A percentile compares a stretch with the other conserved stretches of the same genome.
Conservation (phyloP, 768 basidiomycete species). For the Suillus weaverae region DNA sequence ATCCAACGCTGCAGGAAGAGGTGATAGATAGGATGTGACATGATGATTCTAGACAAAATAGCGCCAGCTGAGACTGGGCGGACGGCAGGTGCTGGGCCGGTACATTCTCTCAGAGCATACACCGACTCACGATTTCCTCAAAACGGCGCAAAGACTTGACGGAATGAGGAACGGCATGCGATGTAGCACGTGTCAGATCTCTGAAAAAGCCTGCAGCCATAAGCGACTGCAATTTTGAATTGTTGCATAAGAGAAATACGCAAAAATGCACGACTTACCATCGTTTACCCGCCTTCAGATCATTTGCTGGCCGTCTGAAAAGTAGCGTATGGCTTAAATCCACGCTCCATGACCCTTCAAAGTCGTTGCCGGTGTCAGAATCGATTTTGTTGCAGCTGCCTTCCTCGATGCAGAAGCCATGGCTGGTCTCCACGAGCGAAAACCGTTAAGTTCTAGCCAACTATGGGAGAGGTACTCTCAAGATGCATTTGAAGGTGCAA, state of each 20-base stretch:
- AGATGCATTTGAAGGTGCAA: no score
- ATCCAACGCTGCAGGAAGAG: no score
- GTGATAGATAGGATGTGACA: constrained; percentile 26
- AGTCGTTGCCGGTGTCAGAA: no score
- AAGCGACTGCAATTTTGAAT: constrained; percentile 37
- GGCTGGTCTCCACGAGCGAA: no score
- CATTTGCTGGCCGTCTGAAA: no score
- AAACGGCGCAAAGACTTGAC: constrained; percentile 46
- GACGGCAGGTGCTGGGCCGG: constrained; percentile 40
- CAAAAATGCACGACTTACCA: constrained; percentile 31
- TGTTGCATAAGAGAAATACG: no score
- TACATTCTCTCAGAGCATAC: constrained; percentile 45
- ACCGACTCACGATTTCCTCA: constrained; percentile 44
- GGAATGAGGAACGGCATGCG: not conserved
- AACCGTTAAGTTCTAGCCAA: no score
- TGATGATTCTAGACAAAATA: constrained; percentile 43
- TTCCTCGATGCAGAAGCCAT: no score
- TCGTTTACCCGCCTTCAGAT: constrained; percentile 14
- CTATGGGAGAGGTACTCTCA: no score
- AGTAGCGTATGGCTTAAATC: no score
- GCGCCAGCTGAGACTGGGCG: constrained; percentile 42
- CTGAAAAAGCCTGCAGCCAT: constrained; percentile 45
- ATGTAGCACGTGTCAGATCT: not conserved
- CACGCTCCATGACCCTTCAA: no score
- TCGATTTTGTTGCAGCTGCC: no score